Evolutionary conservation across 129 eudicot genomes (phyloP), one percentile per base, ranked within the genome.

Genomic region (Cynara cardunculus): DNA sequence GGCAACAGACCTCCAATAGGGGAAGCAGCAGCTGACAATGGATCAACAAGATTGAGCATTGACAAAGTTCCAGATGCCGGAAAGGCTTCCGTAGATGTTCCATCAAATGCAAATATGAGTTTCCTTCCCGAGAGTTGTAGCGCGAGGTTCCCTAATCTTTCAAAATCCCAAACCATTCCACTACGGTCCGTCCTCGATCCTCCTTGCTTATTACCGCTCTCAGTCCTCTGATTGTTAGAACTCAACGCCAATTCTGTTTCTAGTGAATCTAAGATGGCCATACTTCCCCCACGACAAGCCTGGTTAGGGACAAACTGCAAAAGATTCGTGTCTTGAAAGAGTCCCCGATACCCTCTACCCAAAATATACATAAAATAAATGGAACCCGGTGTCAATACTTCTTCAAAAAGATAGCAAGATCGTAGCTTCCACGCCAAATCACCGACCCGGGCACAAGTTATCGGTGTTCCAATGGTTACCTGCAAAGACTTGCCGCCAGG

Each of bases 231-330:
- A 39, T 73, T 34, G 69, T 69, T 91, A 26, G 98, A 87, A 75
- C 90, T 76, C 84, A 86, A 68, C 72, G 87, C 81, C 85, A 89
- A 85, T 74, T 96, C 99, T 4, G 89, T 76, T 64, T 96, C 99
- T 80, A 96, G 78, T 8, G 99, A 88, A 86, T 96, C 99, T 69
- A 96, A 89, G 64, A 96, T 96, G 74, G 98, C 93, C 99, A 96
- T 96, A 82, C 93, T 91, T 71, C 94, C 99, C 61, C 98, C 98
- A 66, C 98, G 93, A 88, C 99, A 96, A 25, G 99, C 97, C 90
- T 93, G 98, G 80, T 87, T 93, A 11, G 98, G 99, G 25, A 96
- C 95, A 88, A 93, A 96, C 34, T 86, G 93, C 84, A 92, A 82
- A 85, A 96, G 85, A 88, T 96, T 86, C 8, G 91, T 89, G 34